Conservation (phyloP, 2,329 filamentous ascomycete genomes). For the Ascochyta pisi region DNA sequence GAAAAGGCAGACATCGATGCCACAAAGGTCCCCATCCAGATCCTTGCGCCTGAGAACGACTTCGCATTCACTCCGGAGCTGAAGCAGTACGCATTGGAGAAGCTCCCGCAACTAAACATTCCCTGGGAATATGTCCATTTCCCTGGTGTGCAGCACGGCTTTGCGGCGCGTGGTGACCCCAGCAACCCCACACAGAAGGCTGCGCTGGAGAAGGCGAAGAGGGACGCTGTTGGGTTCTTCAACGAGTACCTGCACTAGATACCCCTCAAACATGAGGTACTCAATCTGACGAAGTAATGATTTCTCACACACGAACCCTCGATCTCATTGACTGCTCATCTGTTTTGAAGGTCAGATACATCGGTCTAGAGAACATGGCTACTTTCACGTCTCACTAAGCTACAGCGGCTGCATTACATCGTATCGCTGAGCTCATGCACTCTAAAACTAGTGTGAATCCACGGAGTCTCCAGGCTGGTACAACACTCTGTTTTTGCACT, state of each 20-base stretch:
- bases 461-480: too few species aligned
- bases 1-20: slow-evolving; percentile 41
- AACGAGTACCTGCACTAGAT: slow-evolving; percentile 42
- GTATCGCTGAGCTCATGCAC: too few species aligned
- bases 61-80: slow-evolving; percentile 36
- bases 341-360: too few species aligned
- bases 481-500: too few species aligned
- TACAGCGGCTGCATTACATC: too few species aligned
- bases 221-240: slow-evolving; percentile 39
- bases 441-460: too few species aligned
- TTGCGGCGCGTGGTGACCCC: slow-evolving; percentile 39
- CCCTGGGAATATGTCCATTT: slow-evolving; percentile 46
- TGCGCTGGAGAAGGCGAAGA: slow-evolving; percentile 46
- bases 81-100: slow-evolving; percentile 38
- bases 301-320: background rate
- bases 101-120: slow-evolving; percentile 38
- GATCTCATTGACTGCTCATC: too few species aligned
- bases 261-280: background rate
- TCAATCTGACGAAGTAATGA: background rate
- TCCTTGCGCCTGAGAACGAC: slow-evolving; percentile 41
- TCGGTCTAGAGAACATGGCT: too few species aligned
- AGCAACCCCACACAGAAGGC: slow-evolving; percentile 37
- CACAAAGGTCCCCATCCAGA: slow-evolving; percentile 41
- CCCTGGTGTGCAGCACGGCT: slow-evolving; percentile 42
- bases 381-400: too few species aligned